Conservation (phyloP, 257 asterid species). For the Ehretia macrophylla region DNA sequence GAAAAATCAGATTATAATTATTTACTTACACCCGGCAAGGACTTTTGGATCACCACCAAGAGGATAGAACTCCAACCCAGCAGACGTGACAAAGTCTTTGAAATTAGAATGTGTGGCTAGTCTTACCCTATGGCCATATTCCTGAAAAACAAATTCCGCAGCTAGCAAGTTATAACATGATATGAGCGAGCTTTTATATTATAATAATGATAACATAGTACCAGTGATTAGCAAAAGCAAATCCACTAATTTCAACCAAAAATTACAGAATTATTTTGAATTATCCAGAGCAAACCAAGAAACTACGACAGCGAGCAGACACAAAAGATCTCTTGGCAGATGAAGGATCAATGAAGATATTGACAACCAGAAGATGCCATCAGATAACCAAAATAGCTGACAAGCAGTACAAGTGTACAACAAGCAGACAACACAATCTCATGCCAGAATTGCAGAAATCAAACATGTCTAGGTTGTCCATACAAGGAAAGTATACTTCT, state of each 20-base stretch:
- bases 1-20: not conserved
- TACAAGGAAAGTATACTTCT: not conserved
- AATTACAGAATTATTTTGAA: no score
- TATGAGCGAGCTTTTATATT: not conserved
- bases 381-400: no score
- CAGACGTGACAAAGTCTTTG: slow-evolving; percentile 64
- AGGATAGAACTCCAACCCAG: slow-evolving; percentile 87
- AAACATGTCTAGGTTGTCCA: not conserved
- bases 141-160: slow-evolving; percentile 45
- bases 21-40: slow-evolving; percentile 82
- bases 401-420: no score
- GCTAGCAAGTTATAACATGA: slow-evolving; percentile 7
- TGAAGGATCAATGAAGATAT: no score
- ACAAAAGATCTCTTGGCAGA: no score
- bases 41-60: slow-evolving; percentile 93
- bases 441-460: not conserved
- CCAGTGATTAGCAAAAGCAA: not conserved
- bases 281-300: no score
- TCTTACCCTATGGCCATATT: slow-evolving; percentile 81
- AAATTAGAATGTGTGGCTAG: slow-evolving; percentile 83
- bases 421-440: not conserved
- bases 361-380: no score
- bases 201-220: not conserved
- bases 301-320: no score
- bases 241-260: no score